Base-by-base conservation (phyloP, 495 filamentous ascomycete genomes). In the Aspergillus olivimuriae region DNA sequence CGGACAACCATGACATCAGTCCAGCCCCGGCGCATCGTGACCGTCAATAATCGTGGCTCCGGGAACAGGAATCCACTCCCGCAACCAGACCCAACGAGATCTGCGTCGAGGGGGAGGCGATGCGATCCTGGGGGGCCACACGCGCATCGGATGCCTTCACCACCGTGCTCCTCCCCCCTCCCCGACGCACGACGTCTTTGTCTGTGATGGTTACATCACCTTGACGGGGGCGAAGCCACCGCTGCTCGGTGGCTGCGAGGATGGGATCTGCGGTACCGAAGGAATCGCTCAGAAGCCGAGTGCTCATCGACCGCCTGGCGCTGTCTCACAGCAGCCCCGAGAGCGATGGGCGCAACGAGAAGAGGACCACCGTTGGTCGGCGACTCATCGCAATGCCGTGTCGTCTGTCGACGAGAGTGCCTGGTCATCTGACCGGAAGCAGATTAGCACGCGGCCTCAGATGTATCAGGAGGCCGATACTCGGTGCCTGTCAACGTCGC, bases 261-360 rank as follows among this genome's bases (percentile, higher is more conserved):
- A 50, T 11, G 46, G 46, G 46, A 56, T 52, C 48, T 45, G 52
- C 52, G 48, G 33, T 43, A 56, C 31, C 44, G 43, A 52, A 23
- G 28, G 30, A 28, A 28, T 28, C 5, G 24, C 24, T 28, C 24
- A 28, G 11, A n/a, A n/a, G n/a, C n/a, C n/a, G n/a, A n/a, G n/a
- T n/a, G n/a, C n/a, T n/a, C n/a, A n/a, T n/a, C n/a, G n/a, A n/a
- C n/a, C n/a, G n/a, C n/a, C n/a, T n/a, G n/a, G n/a, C n/a, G n/a
- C n/a, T n/a, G n/a, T n/a, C n/a, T n/a, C n/a, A n/a, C n/a, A n/a
- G n/a, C n/a, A n/a, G n/a, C n/a, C n/a, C n/a, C n/a, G n/a, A n/a
- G n/a, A n/a, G n/a, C n/a, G n/a, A n/a, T n/a, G n/a, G n/a, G n/a
- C n/a, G n/a, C n/a, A n/a, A n/a, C n/a, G n/a, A n/a, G n/a, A n/a